These are phyloP conservation scores for Citrullus mucosospermus DNA, from an alignment of 306 rosid genomes.

Conservation along the genomic window DNA sequence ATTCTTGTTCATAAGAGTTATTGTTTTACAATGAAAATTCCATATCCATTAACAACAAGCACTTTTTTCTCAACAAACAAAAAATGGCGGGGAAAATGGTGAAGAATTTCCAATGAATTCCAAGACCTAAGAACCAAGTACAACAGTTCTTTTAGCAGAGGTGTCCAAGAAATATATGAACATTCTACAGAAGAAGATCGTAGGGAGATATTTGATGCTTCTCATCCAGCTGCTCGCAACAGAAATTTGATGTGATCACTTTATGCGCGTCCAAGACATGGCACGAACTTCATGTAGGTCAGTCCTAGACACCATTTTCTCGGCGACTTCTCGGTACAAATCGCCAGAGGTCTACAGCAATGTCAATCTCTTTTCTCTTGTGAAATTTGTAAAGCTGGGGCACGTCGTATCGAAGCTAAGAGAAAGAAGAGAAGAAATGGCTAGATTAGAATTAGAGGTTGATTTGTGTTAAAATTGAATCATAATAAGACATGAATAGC, in stretches of 20 bases:
- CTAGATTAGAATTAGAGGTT: neutral
- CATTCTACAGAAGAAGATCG: neutral
- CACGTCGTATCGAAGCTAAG: constrained; percentile 67
- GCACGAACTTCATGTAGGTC: neutral
- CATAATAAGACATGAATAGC: neutral
- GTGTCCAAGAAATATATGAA: neutral
- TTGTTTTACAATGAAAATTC: neutral
- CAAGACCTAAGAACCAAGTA: neutral
- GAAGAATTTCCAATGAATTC: neutral
- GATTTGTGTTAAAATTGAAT: neutral
- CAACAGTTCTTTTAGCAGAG: neutral
- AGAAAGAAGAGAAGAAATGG: constrained; percentile 8
- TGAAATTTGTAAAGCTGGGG: constrained; percentile 82
- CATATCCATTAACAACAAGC: neutral
- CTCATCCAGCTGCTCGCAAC: neutral
- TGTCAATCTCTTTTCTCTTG: constrained; percentile 74
- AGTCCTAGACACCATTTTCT: neutral
- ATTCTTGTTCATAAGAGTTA: neutral
- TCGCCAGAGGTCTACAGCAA: constrained; percentile 90
- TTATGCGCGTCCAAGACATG: neutral
- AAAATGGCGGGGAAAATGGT: too few relatives aligned
- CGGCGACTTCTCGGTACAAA: constrained; percentile 42
- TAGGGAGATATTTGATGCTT: neutral
- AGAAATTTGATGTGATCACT: neutral
- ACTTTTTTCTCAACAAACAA: neutral